Evolutionary conservation across 345 rosid species (phyloP), one percentile per base, ranked within the genome.

Genomic region (Angophora floribunda): DNA sequence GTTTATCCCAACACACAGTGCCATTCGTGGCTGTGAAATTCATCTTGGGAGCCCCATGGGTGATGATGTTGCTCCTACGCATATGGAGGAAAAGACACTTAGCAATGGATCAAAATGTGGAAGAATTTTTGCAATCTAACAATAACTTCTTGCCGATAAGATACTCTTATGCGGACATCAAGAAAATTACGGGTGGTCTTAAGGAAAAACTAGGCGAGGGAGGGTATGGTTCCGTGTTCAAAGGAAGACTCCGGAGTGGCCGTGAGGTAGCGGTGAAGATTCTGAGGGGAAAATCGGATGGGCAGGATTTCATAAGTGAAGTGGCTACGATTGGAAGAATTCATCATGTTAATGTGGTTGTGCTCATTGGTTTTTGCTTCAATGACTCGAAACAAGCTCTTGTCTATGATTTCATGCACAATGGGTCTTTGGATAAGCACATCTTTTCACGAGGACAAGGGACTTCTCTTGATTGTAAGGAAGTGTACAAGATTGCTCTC

Each of bases 151-250:
- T 15, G 36, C 75, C 3, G 1, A n/a, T 65, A 65, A n/a, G 75
- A 4, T 65, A 65, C 3, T 65, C 75, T 65, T 65, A 14, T 5
- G n/a, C 1, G 0, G 10, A 65, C 5, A 65, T 14, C 19, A 65
- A n/a, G 75, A 4, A 65, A 65, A 65, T 65, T 41, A 65, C 2
- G 0, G 1, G 75, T 0, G 1, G 6, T 2, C 41, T 65, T 0
- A 65, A 65, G 41, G 41, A 65, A 2, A 65, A 65, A 7, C 41
- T 65, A 30, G 75, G 75, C 3, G 21, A 65, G 10, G 21, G 75
- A n/a, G 75, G 41, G 19, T n/a, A 65, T 1, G 19, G 36, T 63
- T n/a, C 0, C 4, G 5, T 63, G 36, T 63, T 63, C 5, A 63
- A 63, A 63, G 19, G 75, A n/a, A 65, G 19, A 12, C 9, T 65